phyloP scores from a whole-genome alignment of 495 filamentous ascomycete species.

The Penicillium lividum region DNA sequence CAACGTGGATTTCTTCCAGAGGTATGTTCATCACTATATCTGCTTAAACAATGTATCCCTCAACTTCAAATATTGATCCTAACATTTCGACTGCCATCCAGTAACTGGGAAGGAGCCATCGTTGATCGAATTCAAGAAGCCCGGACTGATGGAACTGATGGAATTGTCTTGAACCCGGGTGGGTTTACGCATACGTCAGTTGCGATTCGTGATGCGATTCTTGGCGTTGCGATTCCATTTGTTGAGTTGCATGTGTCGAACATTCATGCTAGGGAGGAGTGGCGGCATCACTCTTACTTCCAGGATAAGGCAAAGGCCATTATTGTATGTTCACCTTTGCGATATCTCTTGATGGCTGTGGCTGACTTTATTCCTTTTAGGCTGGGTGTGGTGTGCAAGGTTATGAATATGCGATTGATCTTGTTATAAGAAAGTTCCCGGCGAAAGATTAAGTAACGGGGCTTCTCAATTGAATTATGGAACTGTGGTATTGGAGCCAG shows the following conservation, averaged over 20 bases:
- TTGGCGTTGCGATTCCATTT: slow-evolving; percentile 61
- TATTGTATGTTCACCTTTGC: slow-evolving; percentile 33
- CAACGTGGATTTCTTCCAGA: slow-evolving; percentile 5
- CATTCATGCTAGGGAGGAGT: slow-evolving; percentile 57
- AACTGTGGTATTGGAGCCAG: too few relatives aligned
- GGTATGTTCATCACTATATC: slow-evolving; percentile 23
- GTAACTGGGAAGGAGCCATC: slow-evolving; percentile 57
- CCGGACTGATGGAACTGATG: slow-evolving; percentile 21
- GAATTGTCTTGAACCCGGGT: slow-evolving; percentile 61
- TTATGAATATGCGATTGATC: slow-evolving; percentile 3
- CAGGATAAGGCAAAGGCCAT: slow-evolving; percentile 61
- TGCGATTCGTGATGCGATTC: slow-evolving; percentile 58
- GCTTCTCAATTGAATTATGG: too few relatives aligned
- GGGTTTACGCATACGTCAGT: slow-evolving; percentile 62
- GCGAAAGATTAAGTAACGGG: neutral
- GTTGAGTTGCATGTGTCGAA: slow-evolving; percentile 63
- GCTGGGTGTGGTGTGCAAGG: slow-evolving; percentile 1
- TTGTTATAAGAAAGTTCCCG: neutral
- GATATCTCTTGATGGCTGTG: too few relatives aligned
- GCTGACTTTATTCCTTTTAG: neutral
- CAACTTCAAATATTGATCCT: slow-evolving; percentile 17
- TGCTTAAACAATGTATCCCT: neutral
- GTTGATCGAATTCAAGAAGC: slow-evolving; percentile 50
- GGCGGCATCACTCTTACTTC: slow-evolving; percentile 56
- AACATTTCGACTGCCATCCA: slow-evolving; percentile 41